Percentiles rank a stretch among this genome's conserved stretches.
phyloP scores from a whole-genome alignment of 768 basidiomycete genomes.

The Tephrocybe sp. region DNA sequence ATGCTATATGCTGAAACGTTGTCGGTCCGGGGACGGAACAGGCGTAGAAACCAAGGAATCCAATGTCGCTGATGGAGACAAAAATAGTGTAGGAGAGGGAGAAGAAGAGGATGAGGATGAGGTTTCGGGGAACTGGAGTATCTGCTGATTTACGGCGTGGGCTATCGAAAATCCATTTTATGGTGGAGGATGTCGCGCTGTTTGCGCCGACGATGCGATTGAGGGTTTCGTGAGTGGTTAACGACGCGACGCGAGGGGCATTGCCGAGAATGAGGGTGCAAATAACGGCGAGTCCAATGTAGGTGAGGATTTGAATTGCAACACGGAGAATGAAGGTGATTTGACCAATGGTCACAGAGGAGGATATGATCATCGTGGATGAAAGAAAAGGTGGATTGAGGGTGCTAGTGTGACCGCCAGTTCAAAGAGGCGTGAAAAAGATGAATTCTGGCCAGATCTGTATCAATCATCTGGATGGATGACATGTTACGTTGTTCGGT shows the following conservation, averaged over 20 bases:
- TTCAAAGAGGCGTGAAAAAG: no score
- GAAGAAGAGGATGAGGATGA: slow-evolving; percentile 16
- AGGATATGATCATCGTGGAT: slow-evolving; percentile 8
- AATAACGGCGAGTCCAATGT: slow-evolving; percentile 18
- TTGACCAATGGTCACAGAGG: slow-evolving; percentile 17
- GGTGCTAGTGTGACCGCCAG: no score
- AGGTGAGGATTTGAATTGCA: slow-evolving; percentile 21
- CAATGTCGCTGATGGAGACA: slow-evolving; percentile 15
- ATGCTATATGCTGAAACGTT: slow-evolving; percentile 18
- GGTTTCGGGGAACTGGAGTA: slow-evolving; percentile 12
- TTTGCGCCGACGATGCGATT: slow-evolving; percentile 19
- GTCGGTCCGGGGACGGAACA: slow-evolving; percentile 14
- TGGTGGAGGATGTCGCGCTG: slow-evolving; percentile 7
- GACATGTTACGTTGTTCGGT: no score
- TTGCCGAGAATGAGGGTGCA: slow-evolving; percentile 19
- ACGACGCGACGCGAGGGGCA: slow-evolving; percentile 19
- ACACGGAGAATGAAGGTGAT: slow-evolving; percentile 23
- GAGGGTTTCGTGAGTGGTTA: slow-evolving; percentile 22
- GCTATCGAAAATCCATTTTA: slow-evolving; percentile 19
- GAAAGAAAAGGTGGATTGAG: no score
- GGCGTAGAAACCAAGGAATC: slow-evolving; percentile 13
- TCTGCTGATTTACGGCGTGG: slow-evolving; percentile 12
- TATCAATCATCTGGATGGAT: no score
- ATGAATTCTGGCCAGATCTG: no score
- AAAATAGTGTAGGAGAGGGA: slow-evolving; percentile 13